Conservation (phyloP, 202 grass and related monocot species). For the Eragrostis tef region DNA sequence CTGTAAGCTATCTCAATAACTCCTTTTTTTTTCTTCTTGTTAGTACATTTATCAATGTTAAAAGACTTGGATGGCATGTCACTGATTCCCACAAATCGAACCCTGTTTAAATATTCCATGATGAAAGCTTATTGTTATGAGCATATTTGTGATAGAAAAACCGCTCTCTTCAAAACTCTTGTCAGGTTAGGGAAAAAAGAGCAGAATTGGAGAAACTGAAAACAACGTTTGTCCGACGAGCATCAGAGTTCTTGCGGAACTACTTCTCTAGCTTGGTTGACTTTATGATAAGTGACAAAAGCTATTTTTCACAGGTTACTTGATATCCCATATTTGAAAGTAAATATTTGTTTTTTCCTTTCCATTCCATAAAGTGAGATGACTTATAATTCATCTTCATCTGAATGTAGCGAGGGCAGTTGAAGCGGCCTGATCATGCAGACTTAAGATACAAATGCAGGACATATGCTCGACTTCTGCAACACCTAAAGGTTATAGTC, state of each 20-base stretch:
- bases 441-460: conserved; percentile 98
- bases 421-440: conserved; percentile 99
- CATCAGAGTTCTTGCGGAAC: conserved; percentile 91
- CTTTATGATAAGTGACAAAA: conserved; percentile 99
- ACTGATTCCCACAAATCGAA: conserved; percentile 12
- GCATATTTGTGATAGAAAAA: conserved; percentile 13
- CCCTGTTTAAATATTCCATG: conserved; percentile 14
- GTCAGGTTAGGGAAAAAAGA: conserved; percentile 83
- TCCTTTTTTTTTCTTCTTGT: not conserved
- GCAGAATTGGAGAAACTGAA: conserved; percentile 91
- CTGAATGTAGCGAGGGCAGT: conserved; percentile 79
- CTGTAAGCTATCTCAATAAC: conserved; percentile 62
- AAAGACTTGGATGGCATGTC: conserved; percentile 15
- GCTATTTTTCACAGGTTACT: conserved; percentile 95
- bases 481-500: conserved; percentile 83
- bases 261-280: conserved; percentile 99
- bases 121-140: conserved; percentile 23
- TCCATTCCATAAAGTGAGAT: conserved; percentile 36
- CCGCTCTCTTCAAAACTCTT: not conserved
- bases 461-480: conserved; percentile 97
- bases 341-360: conserved; percentile 30
- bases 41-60: conserved; percentile 34
- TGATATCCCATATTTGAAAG: conserved; percentile 11
- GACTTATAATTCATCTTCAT: conserved; percentile 55
- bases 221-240: conserved; percentile 84